Conservation (phyloP, 352 stramenopile genomes). For the Albugo candida region DNA sequence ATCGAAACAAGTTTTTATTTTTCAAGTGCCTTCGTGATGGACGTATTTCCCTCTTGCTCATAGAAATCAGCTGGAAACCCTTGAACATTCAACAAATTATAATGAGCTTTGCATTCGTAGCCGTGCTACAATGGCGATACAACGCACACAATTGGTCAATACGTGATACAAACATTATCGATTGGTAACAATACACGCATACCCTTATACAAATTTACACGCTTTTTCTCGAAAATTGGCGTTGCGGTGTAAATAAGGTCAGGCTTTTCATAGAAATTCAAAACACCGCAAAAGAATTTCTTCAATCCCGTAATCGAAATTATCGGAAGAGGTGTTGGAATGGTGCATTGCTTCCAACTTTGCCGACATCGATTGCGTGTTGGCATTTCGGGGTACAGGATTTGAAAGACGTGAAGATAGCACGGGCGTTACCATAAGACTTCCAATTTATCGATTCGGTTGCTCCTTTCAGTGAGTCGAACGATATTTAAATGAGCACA, state of each 20-base stretch:
- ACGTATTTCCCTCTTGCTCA: too few relatives aligned
- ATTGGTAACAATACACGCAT: too few relatives aligned
- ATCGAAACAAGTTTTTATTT: too few relatives aligned
- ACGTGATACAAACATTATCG: too few relatives aligned
- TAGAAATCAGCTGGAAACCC: too few relatives aligned
- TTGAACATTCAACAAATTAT: too few relatives aligned
- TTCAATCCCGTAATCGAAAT: constrained; percentile 96
- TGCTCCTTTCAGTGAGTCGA: constrained; percentile 90
- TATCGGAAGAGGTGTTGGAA: constrained; percentile 92
- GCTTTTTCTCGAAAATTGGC: constrained; percentile 54
- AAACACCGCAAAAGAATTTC: constrained; percentile 85
- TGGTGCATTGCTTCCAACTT: constrained; percentile 93
- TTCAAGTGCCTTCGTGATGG: too few relatives aligned
- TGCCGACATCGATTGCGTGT: constrained; percentile 90
- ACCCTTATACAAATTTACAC: too few relatives aligned
- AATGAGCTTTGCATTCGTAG: constrained; percentile 91
- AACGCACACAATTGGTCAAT: too few relatives aligned
- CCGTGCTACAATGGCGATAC: constrained; percentile 39
- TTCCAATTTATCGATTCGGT: constrained; percentile 92
- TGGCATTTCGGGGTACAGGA: constrained; percentile 91
- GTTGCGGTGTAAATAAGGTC: constrained; percentile 87
- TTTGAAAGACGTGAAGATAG: constrained; percentile 91
- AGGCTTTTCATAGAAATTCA: constrained; percentile 95
- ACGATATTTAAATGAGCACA: constrained; percentile 81
- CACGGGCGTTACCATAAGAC: constrained; percentile 93